Evolutionary conservation across 2,329 filamentous ascomycete species (phyloP).

Genomic region (Orbilia brochopaga): DNA sequence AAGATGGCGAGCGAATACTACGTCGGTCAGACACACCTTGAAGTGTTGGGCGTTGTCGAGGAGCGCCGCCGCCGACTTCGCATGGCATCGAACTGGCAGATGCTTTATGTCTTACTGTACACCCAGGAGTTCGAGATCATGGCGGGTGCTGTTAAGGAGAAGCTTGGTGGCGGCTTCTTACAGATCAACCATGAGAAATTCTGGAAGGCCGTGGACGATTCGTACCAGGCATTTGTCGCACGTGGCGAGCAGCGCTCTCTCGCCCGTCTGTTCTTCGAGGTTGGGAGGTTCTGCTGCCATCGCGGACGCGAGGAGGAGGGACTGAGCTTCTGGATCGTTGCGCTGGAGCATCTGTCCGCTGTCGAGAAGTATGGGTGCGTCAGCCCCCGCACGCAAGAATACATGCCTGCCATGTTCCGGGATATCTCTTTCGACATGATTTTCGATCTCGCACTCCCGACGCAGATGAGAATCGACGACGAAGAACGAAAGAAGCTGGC

Average conservation of each 20-base stretch:
- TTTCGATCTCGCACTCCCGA: not conserved
- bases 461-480: not conserved
- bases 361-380: slow-evolving; percentile 6
- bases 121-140: not conserved
- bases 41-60: not conserved
- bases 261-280: not conserved
- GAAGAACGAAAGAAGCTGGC: not conserved
- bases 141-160: no score
- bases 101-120: not conserved
- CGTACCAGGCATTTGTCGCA: not conserved
- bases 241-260: not conserved
- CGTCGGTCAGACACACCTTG: not conserved
- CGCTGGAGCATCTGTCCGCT: slow-evolving; percentile 16
- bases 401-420: slow-evolving; percentile 22
- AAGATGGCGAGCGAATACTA: not conserved
- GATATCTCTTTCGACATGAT: not conserved
- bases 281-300: slow-evolving; percentile 15
- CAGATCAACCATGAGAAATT: slow-evolving; percentile 1
- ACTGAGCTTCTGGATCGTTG: slow-evolving; percentile 8
- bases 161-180: no score
- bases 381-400: not conserved
- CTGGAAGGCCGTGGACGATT: slow-evolving; percentile 3
- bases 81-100: not conserved
- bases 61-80: not conserved
- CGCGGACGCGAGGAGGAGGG: not conserved